Conservation (phyloP, 1,284 basidiomycete species). For the Jaminaea rosea region DNA sequence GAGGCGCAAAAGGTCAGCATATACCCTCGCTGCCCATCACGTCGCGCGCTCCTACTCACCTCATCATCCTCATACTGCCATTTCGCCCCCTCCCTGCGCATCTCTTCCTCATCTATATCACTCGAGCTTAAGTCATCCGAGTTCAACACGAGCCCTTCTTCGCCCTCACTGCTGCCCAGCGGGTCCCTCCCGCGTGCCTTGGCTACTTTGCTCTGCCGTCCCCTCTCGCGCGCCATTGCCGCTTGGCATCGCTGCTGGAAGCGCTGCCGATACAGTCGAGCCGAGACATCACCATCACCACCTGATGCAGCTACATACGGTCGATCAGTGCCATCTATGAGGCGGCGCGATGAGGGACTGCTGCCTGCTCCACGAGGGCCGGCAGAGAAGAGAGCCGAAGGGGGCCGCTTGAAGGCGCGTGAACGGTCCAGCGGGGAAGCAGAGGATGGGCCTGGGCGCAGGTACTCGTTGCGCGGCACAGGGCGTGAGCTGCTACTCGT, state of each 20-base stretch:
- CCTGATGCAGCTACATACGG: too few species aligned
- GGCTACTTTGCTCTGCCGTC: not conserved
- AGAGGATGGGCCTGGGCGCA: too few species aligned
- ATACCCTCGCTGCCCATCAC: not conserved
- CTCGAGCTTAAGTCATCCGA: not conserved
- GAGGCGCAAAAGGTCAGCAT: not conserved
- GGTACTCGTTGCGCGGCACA: not conserved
- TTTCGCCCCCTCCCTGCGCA: too few species aligned
- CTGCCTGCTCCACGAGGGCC: not conserved
- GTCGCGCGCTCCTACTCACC: not conserved
- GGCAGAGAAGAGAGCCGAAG: not conserved
- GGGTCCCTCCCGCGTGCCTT: not conserved
- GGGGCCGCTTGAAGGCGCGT: not conserved
- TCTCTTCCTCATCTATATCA: not conserved
- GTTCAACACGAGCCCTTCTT: not conserved
- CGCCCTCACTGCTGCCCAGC: not conserved
- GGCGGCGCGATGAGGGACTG: not conserved
- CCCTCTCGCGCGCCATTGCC: conserved; percentile 5
- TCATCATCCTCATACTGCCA: conserved; percentile 7
- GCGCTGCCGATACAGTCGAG: conserved; percentile 3
- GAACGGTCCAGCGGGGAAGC: too few species aligned
- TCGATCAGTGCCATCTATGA: too few species aligned
- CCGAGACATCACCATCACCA: not conserved
- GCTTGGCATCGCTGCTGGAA: conserved; percentile 7
- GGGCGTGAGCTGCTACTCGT: not conserved